Evolutionary conservation across 2,329 filamentous ascomycete genomes (phyloP).

Genomic region (Aaosphaeria pasadenensis): DNA sequence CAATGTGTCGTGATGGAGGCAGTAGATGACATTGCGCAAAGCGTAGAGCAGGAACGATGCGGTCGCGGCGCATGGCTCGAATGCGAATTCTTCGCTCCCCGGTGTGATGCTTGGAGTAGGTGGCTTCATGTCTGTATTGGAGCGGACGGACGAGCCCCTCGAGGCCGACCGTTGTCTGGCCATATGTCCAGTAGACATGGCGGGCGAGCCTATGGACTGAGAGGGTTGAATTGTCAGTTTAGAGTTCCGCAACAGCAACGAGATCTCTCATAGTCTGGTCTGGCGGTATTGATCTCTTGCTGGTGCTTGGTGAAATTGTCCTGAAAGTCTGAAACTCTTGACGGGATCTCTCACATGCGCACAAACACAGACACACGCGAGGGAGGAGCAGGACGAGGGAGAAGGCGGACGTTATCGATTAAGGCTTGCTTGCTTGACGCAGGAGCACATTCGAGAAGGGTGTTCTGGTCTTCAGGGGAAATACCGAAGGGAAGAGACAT

Average conservation of each 20-base stretch:
- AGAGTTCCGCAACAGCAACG: constrained; percentile 12
- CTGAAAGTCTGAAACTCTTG: too few species aligned
- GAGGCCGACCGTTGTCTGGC: constrained; percentile 42
- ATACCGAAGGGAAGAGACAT: constrained; percentile 8
- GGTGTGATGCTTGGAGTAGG: constrained; percentile 45
- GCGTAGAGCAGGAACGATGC: constrained; percentile 88
- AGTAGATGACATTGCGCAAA: constrained; percentile 76
- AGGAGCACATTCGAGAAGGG: constrained; percentile 13
- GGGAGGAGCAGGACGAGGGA: constrained; percentile 12
- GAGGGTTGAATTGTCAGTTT: constrained; percentile 25
- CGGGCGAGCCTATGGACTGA: constrained; percentile 22
- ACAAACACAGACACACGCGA: constrained; percentile 9
- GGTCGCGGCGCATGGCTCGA: constrained; percentile 88
- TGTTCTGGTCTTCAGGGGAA: too few species aligned
- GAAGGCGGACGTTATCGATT: constrained; percentile 16
- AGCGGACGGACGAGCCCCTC: constrained; percentile 33
- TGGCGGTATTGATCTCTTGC: too few species aligned
- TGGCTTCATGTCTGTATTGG: constrained; percentile 34
- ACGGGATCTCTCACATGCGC: constrained; percentile 17
- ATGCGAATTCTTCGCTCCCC: constrained; percentile 51
- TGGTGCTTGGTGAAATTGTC: background rate
- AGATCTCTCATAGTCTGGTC: too few species aligned
- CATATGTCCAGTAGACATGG: constrained; percentile 44
- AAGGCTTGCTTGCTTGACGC: constrained; percentile 11
- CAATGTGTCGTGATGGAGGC: constrained; percentile 88